Evolutionary conservation across 2,329 filamentous ascomycete species (phyloP), one percentile per base, ranked within the genome.

Genomic region (Xylariaceae sp.): DNA sequence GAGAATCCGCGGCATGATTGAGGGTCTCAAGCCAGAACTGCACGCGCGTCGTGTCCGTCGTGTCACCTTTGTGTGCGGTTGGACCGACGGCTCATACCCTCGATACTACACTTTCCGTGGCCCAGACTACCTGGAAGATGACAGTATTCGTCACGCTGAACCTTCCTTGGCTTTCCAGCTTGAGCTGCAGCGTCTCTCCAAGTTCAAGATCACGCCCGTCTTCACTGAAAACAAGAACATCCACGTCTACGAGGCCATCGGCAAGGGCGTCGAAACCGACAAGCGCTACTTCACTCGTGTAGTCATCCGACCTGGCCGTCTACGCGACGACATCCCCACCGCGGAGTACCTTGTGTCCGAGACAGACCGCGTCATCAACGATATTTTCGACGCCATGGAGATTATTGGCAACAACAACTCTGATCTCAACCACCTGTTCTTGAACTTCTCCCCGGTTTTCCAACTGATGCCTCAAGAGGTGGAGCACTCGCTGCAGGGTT

Each of bases 151-250:
- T 79, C 93, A 99, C 81, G 95, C 86, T 66, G 94, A 99, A 78
- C 94, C 94, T 54, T 93, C 94, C 57, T 82, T 97, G 75, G 92
- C 94, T 72, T 99, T 97, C 90, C 94, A 99, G 81, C 89, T 97
- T 74, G 94, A 99, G 77, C 87, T 99, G 65, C 88, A 87, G 61
- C 89, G 94, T 74, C 85, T 99, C 35, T 89, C 89, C 71, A 97
- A 97, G 80, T 99, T 99, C 85, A 88, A 92, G 79, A 96, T 97
- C 78, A 95, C 92, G 80, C 93, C 94, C 1, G 92, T 99, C 55
- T 99, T 99, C 78, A 97, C 94, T 0, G 92, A 97, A 77, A 99
- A 99, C 82, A 89, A 95, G 73, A 97, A 96, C 77, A 97, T 99
- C 66, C 94, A 99, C 80, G 92, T 99, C 61, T 99, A 97, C 77